phyloP scores from a whole-genome alignment of 768 basidiomycete species.

The Boletus patriciae region DNA sequence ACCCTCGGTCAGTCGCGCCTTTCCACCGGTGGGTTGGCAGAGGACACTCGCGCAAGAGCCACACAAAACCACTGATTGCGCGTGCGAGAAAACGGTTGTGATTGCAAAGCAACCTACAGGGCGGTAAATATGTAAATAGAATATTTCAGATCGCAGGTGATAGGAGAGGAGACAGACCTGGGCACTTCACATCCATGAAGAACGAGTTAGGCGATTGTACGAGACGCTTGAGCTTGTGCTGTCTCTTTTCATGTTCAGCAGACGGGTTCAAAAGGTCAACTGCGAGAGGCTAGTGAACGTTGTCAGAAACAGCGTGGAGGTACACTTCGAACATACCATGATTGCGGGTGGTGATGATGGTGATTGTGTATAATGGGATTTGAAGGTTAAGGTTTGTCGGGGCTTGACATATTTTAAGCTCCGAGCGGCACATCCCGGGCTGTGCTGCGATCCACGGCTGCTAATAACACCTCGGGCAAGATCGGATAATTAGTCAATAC shows the following conservation, averaged over 20 bases:
- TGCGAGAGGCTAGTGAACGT: slow-evolving; percentile 79
- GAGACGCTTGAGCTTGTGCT: slow-evolving; percentile 99
- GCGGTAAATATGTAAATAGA: neutral
- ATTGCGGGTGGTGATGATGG: slow-evolving; percentile 18
- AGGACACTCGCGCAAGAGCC: slow-evolving; percentile 89
- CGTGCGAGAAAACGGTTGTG: slow-evolving; percentile 99
- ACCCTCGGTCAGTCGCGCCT: slow-evolving; percentile 98
- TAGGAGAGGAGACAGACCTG: slow-evolving; percentile 56
- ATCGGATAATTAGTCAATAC: too few species aligned
- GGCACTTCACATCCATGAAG: slow-evolving; percentile 99
- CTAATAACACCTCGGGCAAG: neutral
- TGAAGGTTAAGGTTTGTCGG: slow-evolving; percentile 27
- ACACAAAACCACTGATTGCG: slow-evolving; percentile 96
- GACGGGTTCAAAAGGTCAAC: slow-evolving; percentile 98
- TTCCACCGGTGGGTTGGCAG: slow-evolving; percentile 98
- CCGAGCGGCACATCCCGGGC: slow-evolving; percentile 20
- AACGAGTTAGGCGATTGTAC: slow-evolving; percentile 98
- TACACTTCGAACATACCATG: slow-evolving; percentile 17
- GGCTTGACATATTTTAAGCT: slow-evolving; percentile 17
- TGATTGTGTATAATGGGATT: slow-evolving; percentile 20
- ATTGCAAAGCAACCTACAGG: slow-evolving; percentile 88
- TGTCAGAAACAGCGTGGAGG: slow-evolving; percentile 4
- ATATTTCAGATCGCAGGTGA: neutral
- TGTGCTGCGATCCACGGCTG: neutral
- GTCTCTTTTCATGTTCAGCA: slow-evolving; percentile 76